These are phyloP conservation scores for Penicillium parvum DNA, from an alignment of 495 filamentous ascomycete species.

Conservation along the genomic window DNA sequence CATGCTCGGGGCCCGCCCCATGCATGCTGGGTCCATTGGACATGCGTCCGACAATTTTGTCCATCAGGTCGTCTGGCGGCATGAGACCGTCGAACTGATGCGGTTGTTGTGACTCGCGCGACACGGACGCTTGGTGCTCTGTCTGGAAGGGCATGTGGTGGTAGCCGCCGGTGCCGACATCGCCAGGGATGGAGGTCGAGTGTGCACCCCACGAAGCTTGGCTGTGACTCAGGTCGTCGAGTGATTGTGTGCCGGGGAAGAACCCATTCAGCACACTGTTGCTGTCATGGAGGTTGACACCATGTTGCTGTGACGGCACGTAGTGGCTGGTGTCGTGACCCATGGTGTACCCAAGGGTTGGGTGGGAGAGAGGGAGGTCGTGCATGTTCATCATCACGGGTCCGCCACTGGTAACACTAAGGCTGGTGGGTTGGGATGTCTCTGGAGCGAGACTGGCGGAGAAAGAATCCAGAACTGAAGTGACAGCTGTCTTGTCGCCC, in stretches of 20 bases:
- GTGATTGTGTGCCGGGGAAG: constrained; percentile 31
- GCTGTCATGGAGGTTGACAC: constrained; percentile 34
- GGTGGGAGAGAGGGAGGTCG: constrained; percentile 37
- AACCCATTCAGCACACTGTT: constrained; percentile 33
- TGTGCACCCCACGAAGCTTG: constrained; percentile 37
- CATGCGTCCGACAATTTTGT: constrained; percentile 39
- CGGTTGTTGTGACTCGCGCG: constrained; percentile 35
- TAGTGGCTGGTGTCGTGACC: constrained; percentile 34
- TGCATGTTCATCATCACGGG: constrained; percentile 39
- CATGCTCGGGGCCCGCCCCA: constrained; percentile 38
- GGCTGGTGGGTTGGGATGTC: constrained; percentile 30
- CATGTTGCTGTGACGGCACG: constrained; percentile 31
- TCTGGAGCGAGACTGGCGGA: constrained; percentile 30
- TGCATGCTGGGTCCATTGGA: constrained; percentile 35
- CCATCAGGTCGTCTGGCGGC: constrained; percentile 39
- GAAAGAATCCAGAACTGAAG: constrained; percentile 41
- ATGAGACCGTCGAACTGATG: constrained; percentile 36
- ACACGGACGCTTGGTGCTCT: constrained; percentile 30
- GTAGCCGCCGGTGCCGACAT: constrained; percentile 31
- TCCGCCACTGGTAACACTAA: constrained; percentile 28
- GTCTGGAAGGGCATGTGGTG: constrained; percentile 34
- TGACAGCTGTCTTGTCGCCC: constrained; percentile 37
- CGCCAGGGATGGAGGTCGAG: constrained; percentile 28
- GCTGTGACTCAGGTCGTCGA: constrained; percentile 36
- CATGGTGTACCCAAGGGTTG: constrained; percentile 31